Base-by-base conservation (phyloP, 345 rosid genomes). In the Hypericum androsaemum region DNA sequence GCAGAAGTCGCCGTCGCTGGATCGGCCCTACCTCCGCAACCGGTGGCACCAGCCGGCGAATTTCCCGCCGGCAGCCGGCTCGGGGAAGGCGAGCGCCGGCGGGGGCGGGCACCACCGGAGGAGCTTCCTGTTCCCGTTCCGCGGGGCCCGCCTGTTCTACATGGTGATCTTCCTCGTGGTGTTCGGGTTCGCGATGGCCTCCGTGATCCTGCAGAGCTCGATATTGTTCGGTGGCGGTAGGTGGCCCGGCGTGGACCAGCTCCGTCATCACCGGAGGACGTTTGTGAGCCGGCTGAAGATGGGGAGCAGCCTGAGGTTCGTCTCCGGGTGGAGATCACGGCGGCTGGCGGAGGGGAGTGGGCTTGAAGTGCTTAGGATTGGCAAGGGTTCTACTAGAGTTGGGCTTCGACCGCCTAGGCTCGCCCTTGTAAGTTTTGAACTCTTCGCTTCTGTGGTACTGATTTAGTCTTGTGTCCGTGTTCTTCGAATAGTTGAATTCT, bases 341-440 rank as follows among this genome's bases (percentile, higher is more conserved):
- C 53, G 38, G 41, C 53, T 77, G 0, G 62, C 69, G 11, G 73
- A 65, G 39, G 80, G 80, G 0, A 63, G 61, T 39, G 88, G 89
- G 32, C 82, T 84, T 45, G 82, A 83, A 68, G 64, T 54, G 15
- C 49, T 74, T 54, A 77, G 32, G 89, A 39, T 59, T 68, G 37
- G 50, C 49, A 32, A 17, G 14, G 55, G 65, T 22, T 22, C 61
- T 5, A 15, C 28, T 14, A 78, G 88, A 77, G 70, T 84, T 44
- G 95, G 96, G 5, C 62, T 88, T 64, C 92, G 98, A 46, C 64
- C 88, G n/a, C 96, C 95, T 0, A 77, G 84, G 57, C 81, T 92
- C 14, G 96, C 89, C 58, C 68, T 85, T 39, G 98, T 92, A 65
- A 87, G 98, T 46, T n/a, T 37, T 42, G 5, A 7, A 14, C n/a